Base-by-base conservation (phyloP, 495 filamentous ascomycete genomes). In the Aspergillus affinis region DNA sequence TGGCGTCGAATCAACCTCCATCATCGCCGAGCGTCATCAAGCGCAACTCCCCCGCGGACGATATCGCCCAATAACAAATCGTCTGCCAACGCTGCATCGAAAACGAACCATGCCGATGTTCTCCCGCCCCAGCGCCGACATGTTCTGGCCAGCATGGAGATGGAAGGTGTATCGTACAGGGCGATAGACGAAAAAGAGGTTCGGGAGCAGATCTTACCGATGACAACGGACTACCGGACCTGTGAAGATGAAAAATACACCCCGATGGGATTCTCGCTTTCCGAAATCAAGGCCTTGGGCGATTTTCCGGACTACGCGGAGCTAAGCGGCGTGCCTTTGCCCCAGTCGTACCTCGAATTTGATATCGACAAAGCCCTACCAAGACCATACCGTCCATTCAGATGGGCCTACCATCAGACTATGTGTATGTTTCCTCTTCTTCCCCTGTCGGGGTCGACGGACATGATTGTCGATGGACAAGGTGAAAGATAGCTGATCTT, bases 391-490 rank as follows among this genome's bases (percentile, higher is more conserved):
- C 81, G 92, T 27, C 92, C 92, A 0, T 92, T 96, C 51, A 75
- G 92, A 69, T 96, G 92, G 92, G 72, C 79, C 0, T 96, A 97
- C 70, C 89, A 94, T 70, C 92, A 97, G 71, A 95, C 92, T 0
- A 97, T 97, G 92, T 90, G 92, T 95, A 84, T 60, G 87, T 80
- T 26, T 13, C 36, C n/a, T 19, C 9, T 13, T 41, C 12, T 15
- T 10, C 36, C 36, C 12, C n/a, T n/a, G n/a, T 13, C 36, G 0
- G 12, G 36, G 36, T 41, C 10, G 10, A 41, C 36, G 8, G 10
- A 10, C 29, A 15, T 13, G 36, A 17, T 41, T 15, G 8, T 10
- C 36, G 9, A 41, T 15, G 2, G 13, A 41, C 1, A 41, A 41
- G 13, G 4, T 4, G 15, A 41, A 21, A 12, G 48, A 8, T 18